Base-by-base conservation (phyloP, 176 grass and related monocot genomes). In the Echinochloa phyllopogon region DNA sequence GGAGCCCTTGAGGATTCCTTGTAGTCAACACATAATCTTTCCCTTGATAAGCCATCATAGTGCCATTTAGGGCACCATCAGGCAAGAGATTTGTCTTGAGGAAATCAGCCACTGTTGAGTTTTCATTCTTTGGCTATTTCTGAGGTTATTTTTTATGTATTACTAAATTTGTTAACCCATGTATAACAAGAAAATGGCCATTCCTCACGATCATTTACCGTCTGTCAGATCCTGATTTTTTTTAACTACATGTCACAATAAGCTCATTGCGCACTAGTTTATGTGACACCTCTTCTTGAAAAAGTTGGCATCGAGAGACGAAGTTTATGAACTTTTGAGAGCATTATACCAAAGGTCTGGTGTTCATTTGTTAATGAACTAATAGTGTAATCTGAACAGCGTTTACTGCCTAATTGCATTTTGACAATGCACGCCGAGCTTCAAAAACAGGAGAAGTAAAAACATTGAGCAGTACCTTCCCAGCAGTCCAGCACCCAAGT, bases 121-220 rank as follows among this genome's bases (percentile, higher is more conserved):
- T 89, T 69, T 87, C 75, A 75, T 66, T 65, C 42, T 24, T 82
- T 49, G 80, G 75, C 84, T 87, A 50, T 90, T 87, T 73, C 41
- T 67, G 15, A 58, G 38, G 15, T 82, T 37, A 36, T 69, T 74
- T 52, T 79, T 73, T 50, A 27, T 87, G 75, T 52, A 68, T 39
- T 4, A 69, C 68, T 75, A 67, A 73, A 82, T 72, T 50, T 2
- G 4, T 61, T 59, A 49, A 49, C 18, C 12, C 58, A 65, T 74
- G 79, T 79, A 44, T 86, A 59, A 86, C 65, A 86, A 57, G 23
- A 39, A 78, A 86, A 61, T 73, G 41, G 39, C 15, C 67, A 69
- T 72, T 41, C 68, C 62, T 42, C 47, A 68, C 8, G 3, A 67
- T 78, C 58, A 16, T 86, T 77, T 79, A 41, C 74, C 55, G 40